Conservation (phyloP, 768 basidiomycete species). For the Crepidotus variabilis region DNA sequence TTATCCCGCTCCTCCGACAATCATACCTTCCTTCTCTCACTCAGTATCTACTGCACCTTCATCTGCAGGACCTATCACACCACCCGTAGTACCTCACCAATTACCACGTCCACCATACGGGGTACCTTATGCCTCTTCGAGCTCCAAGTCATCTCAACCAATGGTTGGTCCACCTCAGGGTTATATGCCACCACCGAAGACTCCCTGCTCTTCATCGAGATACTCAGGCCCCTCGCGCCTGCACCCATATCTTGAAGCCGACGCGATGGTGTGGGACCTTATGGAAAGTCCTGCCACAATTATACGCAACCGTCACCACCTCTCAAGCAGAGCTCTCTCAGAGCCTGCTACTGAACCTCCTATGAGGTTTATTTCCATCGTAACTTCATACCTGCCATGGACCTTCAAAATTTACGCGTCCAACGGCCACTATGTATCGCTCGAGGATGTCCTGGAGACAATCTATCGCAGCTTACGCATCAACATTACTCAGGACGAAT, state of each 20-base stretch:
- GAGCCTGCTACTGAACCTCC: slow-evolving; percentile 32
- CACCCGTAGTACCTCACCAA: slow-evolving; percentile 3
- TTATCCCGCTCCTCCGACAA: slow-evolving; percentile 13
- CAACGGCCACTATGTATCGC: slow-evolving; percentile 23
- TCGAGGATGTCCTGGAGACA: slow-evolving; percentile 42
- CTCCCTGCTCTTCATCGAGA: slow-evolving; percentile 2
- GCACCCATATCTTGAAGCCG: slow-evolving; percentile 25
- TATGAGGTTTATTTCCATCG: slow-evolving; percentile 24
- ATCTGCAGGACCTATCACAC: slow-evolving; percentile 11
- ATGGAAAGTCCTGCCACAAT: slow-evolving; percentile 24
- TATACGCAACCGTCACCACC: slow-evolving; percentile 17
- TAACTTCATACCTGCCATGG: slow-evolving; percentile 25
- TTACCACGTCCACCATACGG: not conserved
- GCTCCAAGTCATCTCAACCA: not conserved
- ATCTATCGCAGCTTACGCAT: slow-evolving; percentile 41
- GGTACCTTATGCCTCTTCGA: not conserved
- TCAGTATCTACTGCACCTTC: slow-evolving; percentile 10
- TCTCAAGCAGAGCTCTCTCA: slow-evolving; percentile 20
- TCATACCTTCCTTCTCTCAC: slow-evolving; percentile 3
- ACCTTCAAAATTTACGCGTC: slow-evolving; percentile 25
- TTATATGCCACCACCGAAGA: not conserved
- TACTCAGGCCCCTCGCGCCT: slow-evolving; percentile 9
- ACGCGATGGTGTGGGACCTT: slow-evolving; percentile 25
- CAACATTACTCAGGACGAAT: slow-evolving; percentile 40
- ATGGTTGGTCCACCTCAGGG: not conserved